Conservation (phyloP, 805 yeast genomes). For the Brettanomyces nanus region DNA sequence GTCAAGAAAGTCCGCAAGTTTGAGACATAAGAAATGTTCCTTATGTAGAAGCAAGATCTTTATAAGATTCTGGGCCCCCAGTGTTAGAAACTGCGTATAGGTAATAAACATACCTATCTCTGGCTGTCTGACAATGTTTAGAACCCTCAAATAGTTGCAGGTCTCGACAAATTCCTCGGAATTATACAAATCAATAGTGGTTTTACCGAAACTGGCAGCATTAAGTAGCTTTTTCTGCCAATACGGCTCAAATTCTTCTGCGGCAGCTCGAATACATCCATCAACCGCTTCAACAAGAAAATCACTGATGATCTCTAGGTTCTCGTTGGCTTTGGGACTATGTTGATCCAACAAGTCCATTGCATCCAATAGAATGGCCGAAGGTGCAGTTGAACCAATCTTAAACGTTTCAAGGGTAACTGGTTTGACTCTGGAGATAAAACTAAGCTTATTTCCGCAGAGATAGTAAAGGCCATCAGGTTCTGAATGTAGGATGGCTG, state of each 20-base stretch:
- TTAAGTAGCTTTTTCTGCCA: conserved; percentile 75
- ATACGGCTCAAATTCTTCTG: conserved; percentile 65
- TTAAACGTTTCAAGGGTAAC: conserved; percentile 56
- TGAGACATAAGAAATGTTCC: conserved; percentile 53
- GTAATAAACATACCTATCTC: conserved; percentile 69
- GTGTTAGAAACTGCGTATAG: conserved; percentile 36
- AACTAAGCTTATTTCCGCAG: conserved; percentile 48
- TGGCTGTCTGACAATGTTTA: conserved; percentile 58
- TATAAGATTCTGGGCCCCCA: conserved; percentile 54
- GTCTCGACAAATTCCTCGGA: conserved; percentile 56
- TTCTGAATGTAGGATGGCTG: conserved; percentile 40
- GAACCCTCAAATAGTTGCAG: conserved; percentile 52
- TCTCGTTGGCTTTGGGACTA: conserved; percentile 77
- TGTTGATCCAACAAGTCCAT: conserved; percentile 54
- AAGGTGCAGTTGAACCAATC: conserved; percentile 77
- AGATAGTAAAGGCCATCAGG: conserved; percentile 65
- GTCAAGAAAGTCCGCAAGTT: conserved; percentile 44
- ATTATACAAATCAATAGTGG: conserved; percentile 45
- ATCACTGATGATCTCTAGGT: conserved; percentile 46
- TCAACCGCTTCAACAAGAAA: conserved; percentile 52
- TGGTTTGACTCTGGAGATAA: conserved; percentile 54
- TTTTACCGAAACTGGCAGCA: conserved; percentile 85
- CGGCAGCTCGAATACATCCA: conserved; percentile 65
- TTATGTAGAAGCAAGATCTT: conserved; percentile 50
- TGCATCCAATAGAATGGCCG: conserved; percentile 78